Percentiles rank a stretch among this genome's conserved stretches.
Evolutionary conservation across 2,329 filamentous ascomycete species (phyloP).

Genomic region (Fusarium nodosum): DNA sequence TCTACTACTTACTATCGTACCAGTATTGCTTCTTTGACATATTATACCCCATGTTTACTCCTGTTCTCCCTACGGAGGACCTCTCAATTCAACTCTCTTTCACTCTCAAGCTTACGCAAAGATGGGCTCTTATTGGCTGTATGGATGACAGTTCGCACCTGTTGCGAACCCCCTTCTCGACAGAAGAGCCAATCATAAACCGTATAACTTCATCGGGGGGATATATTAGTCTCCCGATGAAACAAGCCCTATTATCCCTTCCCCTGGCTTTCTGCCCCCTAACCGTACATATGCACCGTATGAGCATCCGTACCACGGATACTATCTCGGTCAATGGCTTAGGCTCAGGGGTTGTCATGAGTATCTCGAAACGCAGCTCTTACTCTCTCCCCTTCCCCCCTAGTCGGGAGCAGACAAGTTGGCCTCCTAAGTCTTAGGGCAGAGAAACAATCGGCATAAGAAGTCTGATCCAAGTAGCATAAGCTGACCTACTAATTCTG

Average conservation of each 20-base stretch:
- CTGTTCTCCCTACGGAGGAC: constrained; percentile 1
- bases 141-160: constrained; percentile 35
- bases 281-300: constrained; percentile 40
- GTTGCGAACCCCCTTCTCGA: constrained; percentile 15
- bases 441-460: too few species aligned
- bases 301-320: constrained; percentile 8
- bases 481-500: too few species aligned
- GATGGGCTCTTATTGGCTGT: constrained; percentile 27
- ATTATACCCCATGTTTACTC: not conserved
- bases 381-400: constrained; percentile 1
- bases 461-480: too few species aligned
- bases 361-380: constrained; percentile 32
- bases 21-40: not conserved
- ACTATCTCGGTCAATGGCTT: constrained; percentile 26
- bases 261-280: constrained; percentile 40
- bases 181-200: constrained; percentile 39
- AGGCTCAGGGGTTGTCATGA: constrained; percentile 34
- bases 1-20: not conserved
- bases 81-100: constrained; percentile 7
- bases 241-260: constrained; percentile 46
- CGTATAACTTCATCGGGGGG: constrained; percentile 38
- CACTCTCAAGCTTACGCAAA: constrained; percentile 17
- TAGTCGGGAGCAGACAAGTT: too few species aligned
- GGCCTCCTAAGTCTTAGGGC: too few species aligned
- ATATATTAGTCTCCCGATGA: constrained; percentile 47